Conservation (phyloP, 495 filamentous ascomycete species). For the Trichoderma virens region DNA sequence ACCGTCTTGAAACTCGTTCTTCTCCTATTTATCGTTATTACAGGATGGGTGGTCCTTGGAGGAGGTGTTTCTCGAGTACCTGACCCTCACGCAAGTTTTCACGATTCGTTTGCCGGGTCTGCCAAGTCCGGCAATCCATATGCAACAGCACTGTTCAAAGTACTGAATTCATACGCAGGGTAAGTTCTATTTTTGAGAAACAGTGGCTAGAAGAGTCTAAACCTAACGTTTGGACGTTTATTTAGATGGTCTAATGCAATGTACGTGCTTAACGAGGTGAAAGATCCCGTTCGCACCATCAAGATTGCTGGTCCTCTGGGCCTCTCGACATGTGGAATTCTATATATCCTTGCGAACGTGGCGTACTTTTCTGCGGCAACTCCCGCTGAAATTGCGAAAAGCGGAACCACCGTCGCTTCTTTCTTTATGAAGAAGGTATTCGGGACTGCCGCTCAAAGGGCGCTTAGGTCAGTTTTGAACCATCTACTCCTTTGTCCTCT, state of each 20-base stretch:
- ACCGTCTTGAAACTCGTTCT: conserved; percentile 50
- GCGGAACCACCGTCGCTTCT: conserved; percentile 17
- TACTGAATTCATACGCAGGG: conserved; percentile 57
- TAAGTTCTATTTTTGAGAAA: conserved; percentile 24
- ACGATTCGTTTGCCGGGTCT: conserved; percentile 47
- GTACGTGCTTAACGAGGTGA: conserved; percentile 59
- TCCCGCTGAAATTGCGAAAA: conserved; percentile 15
- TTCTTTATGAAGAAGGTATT: conserved; percentile 50
- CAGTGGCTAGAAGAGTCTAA: not conserved
- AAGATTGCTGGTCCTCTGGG: conserved; percentile 48
- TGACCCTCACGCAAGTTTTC: conserved; percentile 51
- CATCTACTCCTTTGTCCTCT: not conserved
- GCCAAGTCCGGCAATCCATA: conserved; percentile 45
- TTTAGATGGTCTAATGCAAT: conserved; percentile 44
- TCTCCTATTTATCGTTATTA: conserved; percentile 50
- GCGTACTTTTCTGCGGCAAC: conserved; percentile 47
- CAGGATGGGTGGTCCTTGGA: conserved; percentile 53
- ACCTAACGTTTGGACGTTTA: not conserved
- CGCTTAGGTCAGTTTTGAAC: not conserved
- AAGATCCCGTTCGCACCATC: conserved; percentile 33
- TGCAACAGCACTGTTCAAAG: conserved; percentile 52
- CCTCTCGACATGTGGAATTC: conserved; percentile 39
- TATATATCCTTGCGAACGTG: conserved; percentile 55
- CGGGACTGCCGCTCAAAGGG: conserved; percentile 27
- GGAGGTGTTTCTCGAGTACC: conserved; percentile 45